A percentile compares a stretch with the other conserved stretches of the same genome.
phyloP scores from a whole-genome alignment of 2,329 filamentous ascomycete genomes.

The Tolypocladium ovalisporum region DNA sequence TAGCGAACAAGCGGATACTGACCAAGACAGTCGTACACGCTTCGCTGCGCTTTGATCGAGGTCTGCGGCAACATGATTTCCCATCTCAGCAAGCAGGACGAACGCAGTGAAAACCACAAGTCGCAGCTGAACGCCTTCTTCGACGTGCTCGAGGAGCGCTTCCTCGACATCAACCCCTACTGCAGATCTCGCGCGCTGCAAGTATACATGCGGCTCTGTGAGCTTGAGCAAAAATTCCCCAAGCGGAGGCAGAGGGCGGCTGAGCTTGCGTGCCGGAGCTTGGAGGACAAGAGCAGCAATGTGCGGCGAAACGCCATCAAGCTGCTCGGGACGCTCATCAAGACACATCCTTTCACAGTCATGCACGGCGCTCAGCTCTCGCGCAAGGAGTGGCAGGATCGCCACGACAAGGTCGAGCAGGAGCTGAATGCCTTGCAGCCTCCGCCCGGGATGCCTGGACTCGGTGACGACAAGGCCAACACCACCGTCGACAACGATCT shows the following conservation, averaged over 20 bases:
- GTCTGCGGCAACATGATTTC: conserved; percentile 93
- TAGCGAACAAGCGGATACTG: conserved; percentile 7
- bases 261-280: conserved; percentile 75
- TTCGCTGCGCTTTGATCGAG: conserved; percentile 88
- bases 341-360: conserved; percentile 87
- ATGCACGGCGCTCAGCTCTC: conserved; percentile 83
- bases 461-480: conserved; percentile 53
- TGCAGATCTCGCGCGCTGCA: conserved; percentile 86
- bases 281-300: conserved; percentile 97
- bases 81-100: conserved; percentile 83
- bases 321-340: conserved; percentile 74
- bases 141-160: conserved; percentile 90
- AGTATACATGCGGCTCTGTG: conserved; percentile 83
- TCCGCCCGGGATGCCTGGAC: conserved; percentile 55
- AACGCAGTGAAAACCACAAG: conserved; percentile 85
- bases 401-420: conserved; percentile 71
- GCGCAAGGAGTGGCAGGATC: conserved; percentile 72
- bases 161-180: conserved; percentile 94
- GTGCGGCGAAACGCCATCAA: conserved; percentile 94
- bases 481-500: conserved; percentile 65
- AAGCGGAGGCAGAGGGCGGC: conserved; percentile 82
- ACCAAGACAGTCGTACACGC: conserved; percentile 63
- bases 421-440: conserved; percentile 76
- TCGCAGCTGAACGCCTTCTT: conserved; percentile 95
- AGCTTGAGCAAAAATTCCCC: conserved; percentile 91